Evolutionary conservation across 1,284 basidiomycete genomes (phyloP).

Genomic region (Cerrena zonata): DNA sequence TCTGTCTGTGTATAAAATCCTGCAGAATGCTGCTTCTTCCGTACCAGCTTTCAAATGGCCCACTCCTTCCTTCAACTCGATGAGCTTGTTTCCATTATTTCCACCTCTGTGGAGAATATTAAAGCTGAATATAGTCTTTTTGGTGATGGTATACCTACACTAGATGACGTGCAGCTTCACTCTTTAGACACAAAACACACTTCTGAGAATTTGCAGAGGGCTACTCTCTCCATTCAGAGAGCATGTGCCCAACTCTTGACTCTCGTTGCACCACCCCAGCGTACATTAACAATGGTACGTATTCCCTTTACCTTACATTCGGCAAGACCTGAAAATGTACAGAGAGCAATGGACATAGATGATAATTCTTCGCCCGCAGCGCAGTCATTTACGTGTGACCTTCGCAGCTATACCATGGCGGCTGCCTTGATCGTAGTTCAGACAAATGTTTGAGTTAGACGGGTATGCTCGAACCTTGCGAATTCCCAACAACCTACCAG

Average conservation of each 20-base stretch:
- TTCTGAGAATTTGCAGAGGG: background rate
- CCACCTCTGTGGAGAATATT: conserved; percentile 1
- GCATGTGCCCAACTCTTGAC: conserved; percentile 7
- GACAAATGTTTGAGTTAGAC: no score
- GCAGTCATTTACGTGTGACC: no score
- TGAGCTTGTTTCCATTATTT: conserved; percentile 4
- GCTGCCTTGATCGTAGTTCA: no score
- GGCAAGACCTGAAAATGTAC: no score
- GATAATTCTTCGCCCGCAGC: no score
- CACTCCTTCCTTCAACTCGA: background rate
- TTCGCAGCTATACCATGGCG: no score
- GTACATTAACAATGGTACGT: conserved; percentile 2
- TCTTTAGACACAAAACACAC: background rate
- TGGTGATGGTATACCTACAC: background rate
- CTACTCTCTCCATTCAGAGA: conserved; percentile 1
- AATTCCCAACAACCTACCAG: no score
- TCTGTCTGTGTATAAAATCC: background rate
- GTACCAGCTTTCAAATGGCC: background rate
- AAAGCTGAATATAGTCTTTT: background rate
- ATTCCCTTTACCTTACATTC: no score
- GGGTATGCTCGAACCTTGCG: no score
- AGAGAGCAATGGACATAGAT: no score
- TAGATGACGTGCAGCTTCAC: background rate
- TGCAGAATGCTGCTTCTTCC: background rate
- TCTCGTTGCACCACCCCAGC: conserved; percentile 3